Percentiles rank a stretch among this genome's conserved stretches.
phyloP scores from a whole-genome alignment of 1,284 basidiomycete genomes.

The Cryptococcus deneoformans region DNA sequence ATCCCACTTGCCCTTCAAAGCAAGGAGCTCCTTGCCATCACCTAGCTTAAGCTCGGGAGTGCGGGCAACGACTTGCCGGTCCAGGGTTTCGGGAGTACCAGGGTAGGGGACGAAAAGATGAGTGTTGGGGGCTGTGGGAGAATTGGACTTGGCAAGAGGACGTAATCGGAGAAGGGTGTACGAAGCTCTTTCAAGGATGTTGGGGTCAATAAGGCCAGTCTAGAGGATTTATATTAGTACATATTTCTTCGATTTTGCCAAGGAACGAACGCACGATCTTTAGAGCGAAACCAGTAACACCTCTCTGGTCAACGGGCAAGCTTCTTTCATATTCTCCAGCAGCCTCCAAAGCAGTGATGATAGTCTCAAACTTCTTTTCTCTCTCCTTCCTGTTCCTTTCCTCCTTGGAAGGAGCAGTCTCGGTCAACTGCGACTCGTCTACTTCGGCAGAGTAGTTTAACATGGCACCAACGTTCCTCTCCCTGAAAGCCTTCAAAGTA shows the following conservation, averaged over 20 bases:
- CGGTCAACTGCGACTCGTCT: conserved; percentile 50
- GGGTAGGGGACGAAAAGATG: conserved; percentile 59
- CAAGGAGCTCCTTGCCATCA: conserved; percentile 15
- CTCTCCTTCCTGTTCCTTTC: conserved; percentile 62
- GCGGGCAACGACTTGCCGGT: conserved; percentile 33
- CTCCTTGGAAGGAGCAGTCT: conserved; percentile 54
- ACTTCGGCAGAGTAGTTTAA: conserved; percentile 86
- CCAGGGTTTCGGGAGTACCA: conserved; percentile 54
- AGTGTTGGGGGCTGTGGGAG: conserved; percentile 19
- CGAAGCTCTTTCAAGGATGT: neutral
- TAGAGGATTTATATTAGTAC: neutral
- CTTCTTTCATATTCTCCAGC: conserved; percentile 73
- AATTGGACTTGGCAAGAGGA: conserved; percentile 21
- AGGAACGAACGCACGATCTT: conserved; percentile 60
- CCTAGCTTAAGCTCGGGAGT: conserved; percentile 1
- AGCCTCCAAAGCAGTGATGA: conserved; percentile 67
- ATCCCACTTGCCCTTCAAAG: conserved; percentile 28
- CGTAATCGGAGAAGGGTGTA: conserved; percentile 42
- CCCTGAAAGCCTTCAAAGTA: conserved; percentile 62
- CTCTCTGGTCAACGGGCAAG: conserved; percentile 29
- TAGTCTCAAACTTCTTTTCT: conserved; percentile 57
- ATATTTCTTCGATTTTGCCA: neutral
- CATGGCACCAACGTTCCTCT: conserved; percentile 71
- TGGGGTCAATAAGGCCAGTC: neutral
- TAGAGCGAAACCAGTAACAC: conserved; percentile 75